A percentile compares a stretch with the other conserved stretches of the same genome.
phyloP scores from a whole-genome alignment of 495 filamentous ascomycete species.

The Penicillium desertorum region DNA sequence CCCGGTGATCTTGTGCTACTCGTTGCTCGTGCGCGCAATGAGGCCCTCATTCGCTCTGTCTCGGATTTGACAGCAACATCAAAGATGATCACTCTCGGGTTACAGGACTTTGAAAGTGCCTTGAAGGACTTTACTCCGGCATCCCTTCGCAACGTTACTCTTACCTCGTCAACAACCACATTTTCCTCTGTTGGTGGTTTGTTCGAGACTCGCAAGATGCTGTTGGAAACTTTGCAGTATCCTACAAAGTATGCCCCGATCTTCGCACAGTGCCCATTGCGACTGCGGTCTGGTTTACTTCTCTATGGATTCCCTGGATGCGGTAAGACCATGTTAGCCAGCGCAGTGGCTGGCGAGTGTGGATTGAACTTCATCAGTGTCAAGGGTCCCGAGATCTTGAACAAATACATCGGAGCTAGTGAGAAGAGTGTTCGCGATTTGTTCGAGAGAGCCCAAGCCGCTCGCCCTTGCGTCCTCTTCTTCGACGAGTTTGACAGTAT shows the following conservation, averaged over 20 bases:
- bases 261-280: constrained; percentile 90
- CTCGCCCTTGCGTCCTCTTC: constrained; percentile 88
- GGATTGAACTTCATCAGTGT: constrained; percentile 97
- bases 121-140: constrained; percentile 91
- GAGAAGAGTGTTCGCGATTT: constrained; percentile 94
- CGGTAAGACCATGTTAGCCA: constrained; percentile 91
- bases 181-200: constrained; percentile 91
- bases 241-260: constrained; percentile 98
- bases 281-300: constrained; percentile 85
- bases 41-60: constrained; percentile 78
- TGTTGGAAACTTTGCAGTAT: constrained; percentile 94
- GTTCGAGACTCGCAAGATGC: constrained; percentile 74
- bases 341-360: constrained; percentile 92
- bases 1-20: constrained; percentile 87
- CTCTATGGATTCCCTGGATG: constrained; percentile 95
- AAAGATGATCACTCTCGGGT: constrained; percentile 58
- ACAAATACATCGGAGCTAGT: constrained; percentile 96
- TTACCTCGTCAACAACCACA: constrained; percentile 83
- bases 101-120: constrained; percentile 75
- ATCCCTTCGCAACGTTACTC: constrained; percentile 86
- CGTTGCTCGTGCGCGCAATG: constrained; percentile 82
- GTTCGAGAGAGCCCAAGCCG: constrained; percentile 87
- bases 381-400: constrained; percentile 95
- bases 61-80: constrained; percentile 35
- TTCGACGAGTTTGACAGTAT: constrained; percentile 99